Percentiles rank a stretch among this genome's conserved stretches.
Evolutionary conservation across 805 yeast species (phyloP).

Genomic region (Metahyphopichia silvanorum): DNA sequence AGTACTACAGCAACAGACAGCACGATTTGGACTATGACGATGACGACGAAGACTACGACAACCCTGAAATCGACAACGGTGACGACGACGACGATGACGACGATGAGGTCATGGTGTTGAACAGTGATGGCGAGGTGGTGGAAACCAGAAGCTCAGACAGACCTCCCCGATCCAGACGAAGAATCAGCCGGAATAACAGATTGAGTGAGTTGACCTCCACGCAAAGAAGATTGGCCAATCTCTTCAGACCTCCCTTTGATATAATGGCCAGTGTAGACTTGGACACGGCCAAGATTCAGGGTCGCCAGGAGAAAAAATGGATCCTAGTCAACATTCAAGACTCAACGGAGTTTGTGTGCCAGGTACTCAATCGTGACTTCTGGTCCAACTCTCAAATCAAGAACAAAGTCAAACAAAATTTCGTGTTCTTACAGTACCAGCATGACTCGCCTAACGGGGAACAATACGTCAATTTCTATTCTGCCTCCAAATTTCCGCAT

Average conservation of each 20-base stretch:
- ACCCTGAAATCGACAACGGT: conserved; percentile 31
- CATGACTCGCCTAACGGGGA: conserved; percentile 73
- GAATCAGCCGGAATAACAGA: conserved; percentile 20
- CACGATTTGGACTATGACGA: conserved; percentile 18
- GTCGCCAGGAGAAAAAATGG: conserved; percentile 70
- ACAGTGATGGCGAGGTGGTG: conserved; percentile 26
- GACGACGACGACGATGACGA: conserved; percentile 39
- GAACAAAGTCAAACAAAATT: conserved; percentile 59
- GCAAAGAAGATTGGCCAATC: conserved; percentile 69
- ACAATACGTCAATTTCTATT: conserved; percentile 69
- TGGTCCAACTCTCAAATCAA: conserved; percentile 77
- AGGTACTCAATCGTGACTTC: conserved; percentile 85
- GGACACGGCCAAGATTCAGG: conserved; percentile 71
- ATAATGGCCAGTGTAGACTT: conserved; percentile 64
- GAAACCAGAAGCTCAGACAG: conserved; percentile 11
- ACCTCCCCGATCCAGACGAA: conserved; percentile 23
- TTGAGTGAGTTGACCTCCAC: conserved; percentile 41
- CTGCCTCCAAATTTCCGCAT: conserved; percentile 73
- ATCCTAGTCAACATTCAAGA: conserved; percentile 87
- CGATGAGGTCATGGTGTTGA: conserved; percentile 23
- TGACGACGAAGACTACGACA: conserved; percentile 20
- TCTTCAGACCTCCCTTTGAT: conserved; percentile 94
- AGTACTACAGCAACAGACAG: conserved; percentile 14
- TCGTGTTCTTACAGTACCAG: conserved; percentile 83
- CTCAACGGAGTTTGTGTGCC: conserved; percentile 79